Conservation (phyloP, 2,329 filamentous ascomycete species). For the Daldinia sp. region DNA sequence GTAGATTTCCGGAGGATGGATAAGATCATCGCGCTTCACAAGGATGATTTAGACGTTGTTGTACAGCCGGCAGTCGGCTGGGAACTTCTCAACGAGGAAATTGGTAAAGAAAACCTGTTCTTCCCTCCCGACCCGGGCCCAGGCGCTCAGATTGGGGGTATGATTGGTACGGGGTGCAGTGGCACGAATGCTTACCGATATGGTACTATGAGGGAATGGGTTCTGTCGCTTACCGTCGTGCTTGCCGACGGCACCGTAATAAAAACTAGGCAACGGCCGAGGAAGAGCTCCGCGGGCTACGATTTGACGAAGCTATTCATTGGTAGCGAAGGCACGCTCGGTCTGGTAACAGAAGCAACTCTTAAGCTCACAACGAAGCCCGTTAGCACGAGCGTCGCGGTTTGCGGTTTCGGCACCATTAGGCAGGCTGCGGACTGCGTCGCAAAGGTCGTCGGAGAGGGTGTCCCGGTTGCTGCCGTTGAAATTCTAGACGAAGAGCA, state of each 20-base stretch:
- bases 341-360: slow-evolving; percentile 80
- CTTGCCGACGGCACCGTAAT: slow-evolving; percentile 83
- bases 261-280: slow-evolving; percentile 78
- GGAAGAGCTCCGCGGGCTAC: slow-evolving; percentile 84
- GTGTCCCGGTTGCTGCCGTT: slow-evolving; percentile 78
- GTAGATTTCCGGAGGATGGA: slow-evolving; percentile 81
- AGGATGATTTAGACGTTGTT: slow-evolving; percentile 71
- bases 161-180: slow-evolving; percentile 71
- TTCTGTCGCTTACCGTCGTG: slow-evolving; percentile 81
- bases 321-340: slow-evolving; percentile 83
- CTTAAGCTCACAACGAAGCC: slow-evolving; percentile 79
- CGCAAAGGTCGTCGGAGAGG: slow-evolving; percentile 73
- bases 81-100: slow-evolving; percentile 77
- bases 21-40: slow-evolving; percentile 72
- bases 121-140: slow-evolving; percentile 87
- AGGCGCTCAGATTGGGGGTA: slow-evolving; percentile 84
- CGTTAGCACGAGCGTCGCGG: slow-evolving; percentile 76
- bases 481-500: slow-evolving; percentile 84
- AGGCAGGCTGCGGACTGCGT: slow-evolving; percentile 75
- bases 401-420: slow-evolving; percentile 58
- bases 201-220: slow-evolving; percentile 90
- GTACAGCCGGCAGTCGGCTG: slow-evolving; percentile 80
- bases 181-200: slow-evolving; percentile 87
- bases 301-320: slow-evolving; percentile 82
- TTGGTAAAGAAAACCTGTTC: slow-evolving; percentile 75